phyloP scores from a whole-genome alignment of 2,329 filamentous ascomycete species.

The Cercospora sp. region DNA sequence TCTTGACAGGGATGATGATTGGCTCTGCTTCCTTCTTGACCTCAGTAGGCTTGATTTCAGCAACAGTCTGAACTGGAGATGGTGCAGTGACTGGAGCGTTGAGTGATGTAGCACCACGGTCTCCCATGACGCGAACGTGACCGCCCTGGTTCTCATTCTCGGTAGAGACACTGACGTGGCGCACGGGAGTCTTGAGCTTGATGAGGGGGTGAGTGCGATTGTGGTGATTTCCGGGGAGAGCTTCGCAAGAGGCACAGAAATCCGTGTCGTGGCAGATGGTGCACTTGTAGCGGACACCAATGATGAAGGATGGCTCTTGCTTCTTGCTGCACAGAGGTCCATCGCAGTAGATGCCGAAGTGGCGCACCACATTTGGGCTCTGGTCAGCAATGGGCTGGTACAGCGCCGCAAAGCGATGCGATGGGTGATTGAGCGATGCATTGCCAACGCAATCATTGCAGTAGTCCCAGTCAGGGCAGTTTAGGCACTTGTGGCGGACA shows the following conservation, averaged over 20 bases:
- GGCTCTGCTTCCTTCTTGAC: conserved; percentile 32
- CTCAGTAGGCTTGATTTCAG: conserved; percentile 65
- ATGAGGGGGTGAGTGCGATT: conserved; percentile 96
- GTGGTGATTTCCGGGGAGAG: conserved; percentile 77
- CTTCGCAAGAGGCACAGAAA: conserved; percentile 93
- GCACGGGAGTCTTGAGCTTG: conserved; percentile 93
- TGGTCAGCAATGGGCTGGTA: conserved; percentile 67
- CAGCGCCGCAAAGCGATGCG: conserved; percentile 85
- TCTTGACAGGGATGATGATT: conserved; percentile 26
- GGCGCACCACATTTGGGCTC: conserved; percentile 53
- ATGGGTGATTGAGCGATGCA: conserved; percentile 69
- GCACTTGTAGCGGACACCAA: conserved; percentile 92
- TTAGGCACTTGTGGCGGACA: conserved; percentile 92
- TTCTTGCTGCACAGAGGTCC: conserved; percentile 76
- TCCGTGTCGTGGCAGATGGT: conserved; percentile 92
- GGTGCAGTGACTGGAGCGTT: conserved; percentile 49
- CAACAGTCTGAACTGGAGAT: conserved; percentile 69
- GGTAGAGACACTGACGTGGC: conserved; percentile 83
- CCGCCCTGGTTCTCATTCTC: conserved; percentile 73
- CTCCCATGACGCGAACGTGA: conserved; percentile 71
- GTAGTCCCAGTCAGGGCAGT: conserved; percentile 97
- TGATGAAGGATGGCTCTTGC: conserved; percentile 63
- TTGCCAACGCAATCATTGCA: conserved; percentile 73
- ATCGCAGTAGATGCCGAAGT: conserved; percentile 90
- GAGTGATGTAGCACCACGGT: conserved; percentile 45